Percentiles rank a stretch among this genome's conserved stretches.
Evolutionary conservation across 2,329 filamentous ascomycete genomes (phyloP).

Genomic region (Dactylellina drechsleri): DNA sequence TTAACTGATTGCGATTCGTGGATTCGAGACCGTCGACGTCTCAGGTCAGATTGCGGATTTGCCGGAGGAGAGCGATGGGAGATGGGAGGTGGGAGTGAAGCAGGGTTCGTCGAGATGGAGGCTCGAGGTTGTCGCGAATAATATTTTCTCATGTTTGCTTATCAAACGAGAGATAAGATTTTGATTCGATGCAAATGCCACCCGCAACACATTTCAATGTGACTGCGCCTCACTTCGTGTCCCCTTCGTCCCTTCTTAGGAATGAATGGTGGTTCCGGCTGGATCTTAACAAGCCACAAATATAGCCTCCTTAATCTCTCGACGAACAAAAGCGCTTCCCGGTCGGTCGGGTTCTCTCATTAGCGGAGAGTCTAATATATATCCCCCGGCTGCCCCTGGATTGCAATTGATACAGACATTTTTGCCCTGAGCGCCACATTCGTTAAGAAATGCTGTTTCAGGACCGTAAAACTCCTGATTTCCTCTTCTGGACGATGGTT

Average conservation of each 20-base stretch:
- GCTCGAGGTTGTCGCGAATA: too few species aligned
- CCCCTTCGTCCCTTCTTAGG: too few species aligned
- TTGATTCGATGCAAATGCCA: too few species aligned
- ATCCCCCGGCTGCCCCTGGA: conserved; percentile 15
- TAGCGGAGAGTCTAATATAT: conserved; percentile 43
- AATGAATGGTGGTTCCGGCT: too few species aligned
- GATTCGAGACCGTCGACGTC: conserved; percentile 54
- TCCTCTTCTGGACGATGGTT: neutral
- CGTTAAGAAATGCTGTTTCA: conserved; percentile 46
- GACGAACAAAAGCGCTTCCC: conserved; percentile 44
- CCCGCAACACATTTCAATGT: too few species aligned
- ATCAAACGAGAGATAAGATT: too few species aligned
- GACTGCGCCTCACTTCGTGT: too few species aligned
- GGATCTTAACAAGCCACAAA: conserved; percentile 38
- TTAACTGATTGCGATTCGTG: conserved; percentile 33
- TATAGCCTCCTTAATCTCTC: conserved; percentile 55
- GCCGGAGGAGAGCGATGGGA: conserved; percentile 32
- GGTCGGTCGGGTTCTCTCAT: conserved; percentile 50
- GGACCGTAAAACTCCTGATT: conserved; percentile 26
- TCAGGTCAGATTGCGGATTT: conserved; percentile 22
- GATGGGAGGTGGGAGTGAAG: too few species aligned
- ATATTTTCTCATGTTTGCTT: too few species aligned
- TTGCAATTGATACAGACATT: too few species aligned
- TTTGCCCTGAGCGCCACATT: too few species aligned
- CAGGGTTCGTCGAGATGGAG: conserved; percentile 20